Evolutionary conservation across 2,329 filamentous ascomycete genomes (phyloP), one percentile per base, ranked within the genome.

Genomic region (Pleochaeta shiraiana): DNA sequence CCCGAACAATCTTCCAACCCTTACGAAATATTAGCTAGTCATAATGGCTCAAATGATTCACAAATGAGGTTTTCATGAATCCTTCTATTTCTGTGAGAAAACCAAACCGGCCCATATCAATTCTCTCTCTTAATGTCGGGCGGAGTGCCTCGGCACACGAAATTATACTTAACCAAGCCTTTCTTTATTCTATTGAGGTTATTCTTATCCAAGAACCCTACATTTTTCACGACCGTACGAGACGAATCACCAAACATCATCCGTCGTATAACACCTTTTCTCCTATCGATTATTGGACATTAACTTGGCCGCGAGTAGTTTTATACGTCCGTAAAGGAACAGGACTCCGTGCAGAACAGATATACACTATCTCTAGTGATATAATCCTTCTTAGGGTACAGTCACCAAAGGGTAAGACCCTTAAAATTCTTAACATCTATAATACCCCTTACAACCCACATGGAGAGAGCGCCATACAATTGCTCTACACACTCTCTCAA

Each of bases 171-270:
- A 39, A 62, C 33, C 5, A 62, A 43, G 59, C 59, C 9, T 39
- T 24, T 26, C 9, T 43, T 24, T 1, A 14, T 31, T 62, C 34
- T 21, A 24, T 28, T 1, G 59, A 62, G 28, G 34, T 28, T 39
- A 39, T 62, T 16, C 21, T 39, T 12, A 62, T 62, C 33, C 59
- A 62, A 16, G 59, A 62, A 62, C 31, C 59, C 24, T 62, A 26
- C 11, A 62, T 62, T 30, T 19, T 31, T 12, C 16, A 33, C 19
- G 24, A 19, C 30, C 16, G 26, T 19, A 59, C 55, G 26, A 59
- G 30, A 31, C 30, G 7, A 30, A 59, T n/a, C 12, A 31, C 55
- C 1, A 59, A 30, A 33, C 24, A 33, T 31, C 30, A 31, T 33
- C 55, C 55, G 16, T 59, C 26, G 26, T n/a, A 31, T 33, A 19